Evolutionary conservation across 2,329 filamentous ascomycete genomes (phyloP), one percentile per base, ranked within the genome.

Genomic region (Metarhizium sp.): DNA sequence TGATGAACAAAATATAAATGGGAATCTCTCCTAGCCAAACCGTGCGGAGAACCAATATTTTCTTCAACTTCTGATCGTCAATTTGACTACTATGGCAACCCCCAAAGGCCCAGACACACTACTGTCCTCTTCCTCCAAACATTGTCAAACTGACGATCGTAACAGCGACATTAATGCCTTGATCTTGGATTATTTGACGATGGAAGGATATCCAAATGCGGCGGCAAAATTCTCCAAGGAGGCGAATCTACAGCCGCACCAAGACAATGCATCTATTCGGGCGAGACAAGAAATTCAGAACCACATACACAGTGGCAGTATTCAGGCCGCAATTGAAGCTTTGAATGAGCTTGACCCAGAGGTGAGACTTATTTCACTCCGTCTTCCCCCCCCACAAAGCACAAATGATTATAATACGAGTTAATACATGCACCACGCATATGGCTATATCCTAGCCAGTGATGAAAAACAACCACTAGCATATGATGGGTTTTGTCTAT

Each of bases 341-440:
- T 80, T 99, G 64, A 97, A 97, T 67, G 89, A 96, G 62, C 75
- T 95, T 38, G 90, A 96, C 62, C 88, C 91, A 62, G 85, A 94
- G 82, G 94, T 99, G 85, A 74, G 88, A 68, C 47, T 30, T 20
- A 32, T 11, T n/a, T 42, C 43, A 50, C 30, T 5, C 10, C 10
- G 38, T 38, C 13, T 30, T n/a, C n/a, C 25, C 2, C 20, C 13
- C 43, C 43, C 13, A 25, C 18, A 20, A 34, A 42, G 34, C 34
- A 25, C 43, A 50, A 74, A 92, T 94, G 94, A 99, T 99, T 96
- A 96, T 78, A 89, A 79, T 67, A 70, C 67, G 77, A 81, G 80
- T 87, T 92, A 36, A 85, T 95, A 80, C 92, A 99, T 99, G 94
- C 94, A 99, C 94, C 94, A 99, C 94, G 91, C 94, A 90, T 94